phyloP scores from a whole-genome alignment of 75 land plant genomes.

The Selaginella tamariscina region DNA sequence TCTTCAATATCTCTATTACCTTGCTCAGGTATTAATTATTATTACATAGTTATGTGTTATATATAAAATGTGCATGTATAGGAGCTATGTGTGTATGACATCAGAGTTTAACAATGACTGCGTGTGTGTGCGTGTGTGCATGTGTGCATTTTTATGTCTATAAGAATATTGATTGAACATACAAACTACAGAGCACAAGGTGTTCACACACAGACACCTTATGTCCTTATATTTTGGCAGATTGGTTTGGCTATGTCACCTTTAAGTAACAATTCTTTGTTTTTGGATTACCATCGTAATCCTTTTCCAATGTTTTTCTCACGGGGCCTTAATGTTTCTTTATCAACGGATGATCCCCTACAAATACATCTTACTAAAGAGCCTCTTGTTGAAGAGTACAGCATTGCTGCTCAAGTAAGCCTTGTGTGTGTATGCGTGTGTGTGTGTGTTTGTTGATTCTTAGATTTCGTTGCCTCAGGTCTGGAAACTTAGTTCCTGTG shows the following conservation, averaged over 20 bases:
- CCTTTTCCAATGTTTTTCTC: slow-evolving; percentile 91
- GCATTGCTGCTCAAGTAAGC: slow-evolving; percentile 87
- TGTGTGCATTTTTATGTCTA: too few relatives aligned
- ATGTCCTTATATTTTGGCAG: slow-evolving; percentile 26
- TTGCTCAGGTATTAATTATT: slow-evolving; percentile 53
- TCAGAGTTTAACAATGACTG: too few relatives aligned
- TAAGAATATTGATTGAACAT: neutral
- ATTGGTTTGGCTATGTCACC: slow-evolving; percentile 99
- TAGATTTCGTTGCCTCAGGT: slow-evolving; percentile 33
- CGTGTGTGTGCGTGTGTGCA: too few relatives aligned
- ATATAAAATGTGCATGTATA: neutral
- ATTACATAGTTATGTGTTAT: neutral
- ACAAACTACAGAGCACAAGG: neutral
- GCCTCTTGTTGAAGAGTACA: slow-evolving; percentile 93
- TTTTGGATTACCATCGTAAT: slow-evolving; percentile 90
- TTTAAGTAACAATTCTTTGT: slow-evolving; percentile 92
- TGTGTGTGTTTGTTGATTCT: too few relatives aligned
- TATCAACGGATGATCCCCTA: slow-evolving; percentile 97
- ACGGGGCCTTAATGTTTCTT: slow-evolving; percentile 90
- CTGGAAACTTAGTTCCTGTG: slow-evolving; percentile 85
- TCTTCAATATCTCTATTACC: slow-evolving; percentile 86
- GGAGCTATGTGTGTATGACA: neutral
- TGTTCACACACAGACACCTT: neutral
- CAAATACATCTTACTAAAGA: slow-evolving; percentile 99
- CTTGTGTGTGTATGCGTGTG: too few relatives aligned